These are phyloP conservation scores for Nemania diffusa DNA, from an alignment of 2,329 filamentous ascomycete genomes.

Conservation along the genomic window DNA sequence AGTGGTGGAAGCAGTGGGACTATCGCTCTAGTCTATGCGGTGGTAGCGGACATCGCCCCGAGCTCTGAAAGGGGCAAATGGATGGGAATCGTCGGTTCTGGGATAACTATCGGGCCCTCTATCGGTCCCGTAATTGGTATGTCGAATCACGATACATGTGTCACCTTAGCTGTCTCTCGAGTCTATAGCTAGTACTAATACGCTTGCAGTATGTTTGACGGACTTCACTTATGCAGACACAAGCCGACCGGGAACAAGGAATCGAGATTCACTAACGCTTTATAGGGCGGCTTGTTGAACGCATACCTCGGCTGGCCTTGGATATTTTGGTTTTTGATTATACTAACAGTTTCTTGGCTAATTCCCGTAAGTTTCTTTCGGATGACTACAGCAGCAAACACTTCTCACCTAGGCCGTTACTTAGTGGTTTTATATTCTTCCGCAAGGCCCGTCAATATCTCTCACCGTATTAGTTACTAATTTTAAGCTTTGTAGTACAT, in stretches of 20 bases:
- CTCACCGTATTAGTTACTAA: constrained; percentile 1
- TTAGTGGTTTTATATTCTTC: background rate
- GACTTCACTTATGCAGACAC: background rate
- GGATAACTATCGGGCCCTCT: constrained; percentile 65
- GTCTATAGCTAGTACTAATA: constrained; percentile 18
- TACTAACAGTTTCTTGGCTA: constrained; percentile 62
- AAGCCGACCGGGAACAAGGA: background rate
- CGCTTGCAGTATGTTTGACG: constrained; percentile 28
- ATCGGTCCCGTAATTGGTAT: constrained; percentile 46
- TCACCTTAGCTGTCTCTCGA: background rate
- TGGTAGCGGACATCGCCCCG: constrained; percentile 77
- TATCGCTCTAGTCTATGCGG: constrained; percentile 75
- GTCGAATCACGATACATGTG: background rate
- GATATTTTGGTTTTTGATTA: constrained; percentile 76
- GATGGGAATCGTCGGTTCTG: constrained; percentile 73
- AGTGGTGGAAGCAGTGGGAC: constrained; percentile 74
- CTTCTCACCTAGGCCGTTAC: background rate
- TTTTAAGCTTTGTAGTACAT: constrained; percentile 50
- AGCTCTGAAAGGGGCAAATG: constrained; percentile 77
- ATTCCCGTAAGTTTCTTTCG: constrained; percentile 51
- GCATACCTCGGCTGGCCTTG: constrained; percentile 74
- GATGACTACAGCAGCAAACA: background rate
- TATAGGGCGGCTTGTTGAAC: constrained; percentile 67
- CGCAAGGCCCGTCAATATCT: too few species aligned
- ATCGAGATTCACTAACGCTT: constrained; percentile 62